Base-by-base conservation (phyloP, 306 rosid species). In the Prosopis cineraria region DNA sequence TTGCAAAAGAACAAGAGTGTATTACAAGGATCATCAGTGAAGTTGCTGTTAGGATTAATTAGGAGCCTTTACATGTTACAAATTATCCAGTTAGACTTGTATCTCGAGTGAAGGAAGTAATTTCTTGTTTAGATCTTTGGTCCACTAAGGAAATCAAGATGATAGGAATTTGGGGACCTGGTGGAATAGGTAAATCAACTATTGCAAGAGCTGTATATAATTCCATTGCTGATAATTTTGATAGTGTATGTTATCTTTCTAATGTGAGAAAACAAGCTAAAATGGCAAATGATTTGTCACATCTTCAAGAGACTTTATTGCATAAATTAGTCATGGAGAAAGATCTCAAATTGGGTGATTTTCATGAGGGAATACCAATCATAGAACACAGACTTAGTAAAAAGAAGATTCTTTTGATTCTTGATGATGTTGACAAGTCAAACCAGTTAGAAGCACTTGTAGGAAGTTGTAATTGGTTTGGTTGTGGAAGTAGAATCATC, bases 141-240 rank as follows among this genome's bases (percentile, higher is more conserved):
- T 33, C 50, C 34, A n/a, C 14, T 17, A 19, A 64, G 5, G 20
- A 12, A 24, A 59, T n/a, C 10, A 41, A 17, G 3, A 76, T 64
- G 72, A 13, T 76, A 3, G 80, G 80, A 12, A 66, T 64, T 1
- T 65, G 3, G 17, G 73, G 80, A 6, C n/a, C 44, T 24, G 70
- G 44, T 16, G 70, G 78, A 17, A 58, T 74, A 39, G 58, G 70
- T 6, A 74, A 76, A 66, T 5, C 80, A 39, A 76, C 80, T 6
- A 6, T 76, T 19, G 80, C 63, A 6, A 4, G 69, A 24, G 72
- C 24, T 5, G 25, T 76, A 12, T 45, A 76, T 36, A 65, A 76
- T 31, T 33, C 9, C 0, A 44, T 76, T 19, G 33, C 37, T 20
- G 31, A 62, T 17, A 11, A 31, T 17, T 76, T 76, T 48, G 79